Base-by-base conservation (phyloP, 2,329 filamentous ascomycete species). In the Pyricularia grisea region DNA sequence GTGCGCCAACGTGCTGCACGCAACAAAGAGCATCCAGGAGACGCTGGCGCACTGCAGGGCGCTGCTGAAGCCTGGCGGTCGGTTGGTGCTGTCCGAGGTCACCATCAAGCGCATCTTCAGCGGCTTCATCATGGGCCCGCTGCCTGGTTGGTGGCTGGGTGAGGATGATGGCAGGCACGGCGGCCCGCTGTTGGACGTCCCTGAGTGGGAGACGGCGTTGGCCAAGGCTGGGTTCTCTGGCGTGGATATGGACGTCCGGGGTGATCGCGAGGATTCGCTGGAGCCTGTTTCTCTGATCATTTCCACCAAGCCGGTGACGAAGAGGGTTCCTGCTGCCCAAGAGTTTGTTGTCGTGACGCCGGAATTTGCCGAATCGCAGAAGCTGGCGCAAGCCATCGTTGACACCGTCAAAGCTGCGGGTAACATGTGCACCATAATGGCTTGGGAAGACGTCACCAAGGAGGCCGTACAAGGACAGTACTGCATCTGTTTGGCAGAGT, bases 101-200 rank as follows among this genome's bases (percentile, higher is more conserved):
- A 72, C 71, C 11, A 67, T 70, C 31, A 30, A 63, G 9, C n/a
- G 60, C 50, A 67, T 67, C 36, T 55, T 67, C 12, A 20, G 66
- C 23, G 66, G 66, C 12, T 72, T 75, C 69, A 72, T 71, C 68
- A 77, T 78, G 66, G 77, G 77, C 2, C 71, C 73, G 2, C 71
- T 78, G 2, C 73, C 74, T 1, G 76, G 76, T 1, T 78, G 76
- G 76, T 78, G 76, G 76, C 71, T 78, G 17, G 73, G 73, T 61
- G 61, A n/a, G 27, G 30, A 65, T 10, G 61, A 65, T 5, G 12
- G 61, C 27, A 28, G 27, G 27, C 27, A 64, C 27, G 25, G 61
- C 11, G 61, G 61, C 1, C 61, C 61, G 17, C 11, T 64, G 36
- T 14, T 64, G 20, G 25, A 64, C 61, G 61, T 64, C 2, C 25